Evolutionary conservation across 78 protist species (phyloP), one percentile per base, ranked within the genome.

Genomic region (Dictyostelium intermedium): DNA sequence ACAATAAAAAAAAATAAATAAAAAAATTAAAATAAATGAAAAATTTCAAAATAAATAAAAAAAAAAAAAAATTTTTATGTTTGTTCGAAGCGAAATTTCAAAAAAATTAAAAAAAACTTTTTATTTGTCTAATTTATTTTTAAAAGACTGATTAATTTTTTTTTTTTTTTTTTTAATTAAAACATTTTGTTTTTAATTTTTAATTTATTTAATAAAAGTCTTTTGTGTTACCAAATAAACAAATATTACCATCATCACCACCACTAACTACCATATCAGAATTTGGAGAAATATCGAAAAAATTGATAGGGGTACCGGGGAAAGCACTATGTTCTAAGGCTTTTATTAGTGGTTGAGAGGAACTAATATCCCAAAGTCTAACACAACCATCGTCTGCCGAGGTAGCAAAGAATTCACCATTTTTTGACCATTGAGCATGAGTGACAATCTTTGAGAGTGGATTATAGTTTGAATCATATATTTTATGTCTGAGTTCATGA

Each of bases 371-470:
- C 82, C 82, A 77, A 77, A 77, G 50, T 32, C 60, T 35, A n/a
- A 77, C 82, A 41, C 50, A 35, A n/a, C 82, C 82, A 77, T 77
- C 82, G n/a, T 77, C 82, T 2, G 63, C 82, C 6, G 82, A 39
- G 5, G 82, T 77, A 41, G 60, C 63, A 43, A 77, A 77, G 45
- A 41, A 77, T 7, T 77, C 82, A 41, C 82, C 82, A 77, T 77
- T 43, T 77, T 34, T 35, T 18, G 82, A 41, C 82, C 82, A 77
- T n/a, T 77, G 50, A n/a, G 82, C 82, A 11, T 77, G 82, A 41
- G 37, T 77, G 3, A 77, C 82, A 39, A 77, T 16, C 47, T 77
- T 77, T 16, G 30, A 16, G 3, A 16, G n/a, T 41, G 47, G 60
- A 41, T 77, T 35, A 25, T 43, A 35, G 8, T 18, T 16, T n/a